Evolutionary conservation across 2,329 filamentous ascomycete species (phyloP).

Genomic region (Aspergillus sojae): DNA sequence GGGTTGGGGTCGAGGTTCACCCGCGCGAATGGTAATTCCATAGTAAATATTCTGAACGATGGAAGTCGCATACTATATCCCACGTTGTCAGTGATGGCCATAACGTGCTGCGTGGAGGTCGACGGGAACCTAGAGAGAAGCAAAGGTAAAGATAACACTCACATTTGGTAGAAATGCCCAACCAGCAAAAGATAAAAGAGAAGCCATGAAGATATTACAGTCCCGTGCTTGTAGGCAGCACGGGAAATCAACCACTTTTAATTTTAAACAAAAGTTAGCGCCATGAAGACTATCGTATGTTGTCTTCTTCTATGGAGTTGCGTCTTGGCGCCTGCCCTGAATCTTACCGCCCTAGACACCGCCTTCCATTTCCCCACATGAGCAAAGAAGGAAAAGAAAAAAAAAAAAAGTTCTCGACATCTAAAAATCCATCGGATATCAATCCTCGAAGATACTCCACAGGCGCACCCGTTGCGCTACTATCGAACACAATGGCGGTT

Average conservation of each 20-base stretch:
- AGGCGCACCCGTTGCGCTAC: conserved; percentile 17
- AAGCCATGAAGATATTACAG: conserved; percentile 36
- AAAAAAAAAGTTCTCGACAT: conserved; percentile 32
- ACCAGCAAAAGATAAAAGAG: conserved; percentile 58
- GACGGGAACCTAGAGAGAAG: not conserved
- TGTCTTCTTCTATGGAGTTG: conserved; percentile 5
- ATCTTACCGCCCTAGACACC: conserved; percentile 19
- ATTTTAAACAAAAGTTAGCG: not conserved
- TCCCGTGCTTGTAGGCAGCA: not conserved
- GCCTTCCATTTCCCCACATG: conserved; percentile 14
- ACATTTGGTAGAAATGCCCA: conserved; percentile 67
- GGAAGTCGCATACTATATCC: conserved; percentile 69
- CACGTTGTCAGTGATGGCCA: conserved; percentile 13
- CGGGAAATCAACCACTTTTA: not conserved
- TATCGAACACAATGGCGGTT: conserved; percentile 34
- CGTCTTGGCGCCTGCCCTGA: conserved; percentile 1
- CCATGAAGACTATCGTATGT: conserved; percentile 3
- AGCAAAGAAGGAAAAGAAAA: conserved; percentile 26
- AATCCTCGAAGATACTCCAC: conserved; percentile 1
- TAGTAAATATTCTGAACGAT: conserved; percentile 84
- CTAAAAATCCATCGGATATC: conserved; percentile 4
- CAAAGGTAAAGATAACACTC: conserved; percentile 29
- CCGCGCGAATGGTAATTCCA: conserved; percentile 83
- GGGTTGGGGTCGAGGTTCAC: conserved; percentile 73
- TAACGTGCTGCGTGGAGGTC: not conserved